These are phyloP conservation scores for Boletus vermiculosoides DNA, from an alignment of 768 basidiomycete genomes.

Conservation along the genomic window DNA sequence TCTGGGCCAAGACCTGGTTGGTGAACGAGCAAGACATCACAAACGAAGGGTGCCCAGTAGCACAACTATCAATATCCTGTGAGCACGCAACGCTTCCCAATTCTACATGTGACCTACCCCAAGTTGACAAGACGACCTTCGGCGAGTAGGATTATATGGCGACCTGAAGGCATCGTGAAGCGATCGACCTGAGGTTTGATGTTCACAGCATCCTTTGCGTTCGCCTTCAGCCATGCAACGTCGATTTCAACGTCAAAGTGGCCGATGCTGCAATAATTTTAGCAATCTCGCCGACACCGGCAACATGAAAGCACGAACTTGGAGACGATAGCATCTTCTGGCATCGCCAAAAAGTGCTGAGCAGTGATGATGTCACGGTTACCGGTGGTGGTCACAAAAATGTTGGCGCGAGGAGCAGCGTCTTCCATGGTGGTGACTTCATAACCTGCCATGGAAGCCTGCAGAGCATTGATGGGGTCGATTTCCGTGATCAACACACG, in stretches of 20 bases:
- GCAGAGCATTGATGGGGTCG: slow-evolving; percentile 99
- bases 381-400: slow-evolving; percentile 98
- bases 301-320: slow-evolving; percentile 59
- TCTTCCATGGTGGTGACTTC: slow-evolving; percentile 99
- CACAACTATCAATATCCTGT: slow-evolving; percentile 55
- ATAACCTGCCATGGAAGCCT: slow-evolving; percentile 99
- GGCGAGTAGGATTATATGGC: slow-evolving; percentile 95
- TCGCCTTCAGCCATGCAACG: slow-evolving; percentile 96
- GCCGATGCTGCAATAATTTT: slow-evolving; percentile 56
- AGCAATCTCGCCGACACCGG: slow-evolving; percentile 8
- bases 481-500: slow-evolving; percentile 97
- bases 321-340: slow-evolving; percentile 97
- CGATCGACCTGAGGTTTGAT: slow-evolving; percentile 99
- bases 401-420: slow-evolving; percentile 80
- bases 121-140: slow-evolving; percentile 99
- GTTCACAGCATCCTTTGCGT: slow-evolving; percentile 80
- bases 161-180: slow-evolving; percentile 87
- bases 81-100: not conserved
- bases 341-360: slow-evolving; percentile 92
- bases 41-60: slow-evolving; percentile 98
- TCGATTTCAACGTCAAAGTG: slow-evolving; percentile 92
- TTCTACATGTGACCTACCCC: slow-evolving; percentile 51
- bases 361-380: slow-evolving; percentile 96
- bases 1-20: slow-evolving; percentile 98
- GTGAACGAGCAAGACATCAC: slow-evolving; percentile 99